Percentiles rank a stretch among this genome's conserved stretches.
Evolutionary conservation across 345 rosid genomes (phyloP).

Genomic region (Bruguiera sexangula): DNA sequence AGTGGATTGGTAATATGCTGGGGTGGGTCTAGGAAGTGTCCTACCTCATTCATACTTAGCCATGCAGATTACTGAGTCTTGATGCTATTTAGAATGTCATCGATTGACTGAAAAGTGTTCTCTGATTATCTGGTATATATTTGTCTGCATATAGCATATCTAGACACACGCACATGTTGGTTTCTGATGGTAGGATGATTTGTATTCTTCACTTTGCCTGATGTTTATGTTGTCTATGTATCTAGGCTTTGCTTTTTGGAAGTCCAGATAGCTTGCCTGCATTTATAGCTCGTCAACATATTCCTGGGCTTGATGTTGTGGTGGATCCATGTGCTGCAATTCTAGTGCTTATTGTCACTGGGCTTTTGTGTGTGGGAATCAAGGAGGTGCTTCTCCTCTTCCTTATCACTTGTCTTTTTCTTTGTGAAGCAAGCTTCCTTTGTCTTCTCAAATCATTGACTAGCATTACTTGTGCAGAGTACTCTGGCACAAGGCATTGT

Average conservation of each 20-base stretch:
- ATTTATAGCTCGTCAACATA: constrained; percentile 72
- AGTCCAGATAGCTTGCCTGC: constrained; percentile 70
- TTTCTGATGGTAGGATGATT: not conserved
- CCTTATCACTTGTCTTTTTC: not conserved
- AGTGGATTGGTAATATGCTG: no score
- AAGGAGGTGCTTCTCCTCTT: constrained; percentile 63
- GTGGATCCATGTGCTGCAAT: constrained; percentile 93
- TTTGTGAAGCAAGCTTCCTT: not conserved
- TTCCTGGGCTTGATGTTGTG: constrained; percentile 76
- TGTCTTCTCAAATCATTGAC: constrained; percentile 4
- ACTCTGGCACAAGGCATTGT: constrained; percentile 77
- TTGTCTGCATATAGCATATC: not conserved
- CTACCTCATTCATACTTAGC: no score
- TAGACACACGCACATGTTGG: not conserved
- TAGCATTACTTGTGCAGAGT: constrained; percentile 53
- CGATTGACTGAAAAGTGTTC: no score
- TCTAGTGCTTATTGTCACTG: constrained; percentile 74
- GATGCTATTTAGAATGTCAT: no score
- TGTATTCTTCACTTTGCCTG: not conserved
- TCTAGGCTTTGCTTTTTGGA: constrained; percentile 87
- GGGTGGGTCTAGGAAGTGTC: no score
- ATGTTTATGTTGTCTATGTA: constrained; percentile 9
- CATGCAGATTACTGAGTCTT: no score
- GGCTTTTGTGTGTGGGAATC: constrained; percentile 88
- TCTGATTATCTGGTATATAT: no score